These are phyloP conservation scores for Claviceps fusiformis DNA, from an alignment of 2,329 filamentous ascomycete genomes.

Conservation along the genomic window DNA sequence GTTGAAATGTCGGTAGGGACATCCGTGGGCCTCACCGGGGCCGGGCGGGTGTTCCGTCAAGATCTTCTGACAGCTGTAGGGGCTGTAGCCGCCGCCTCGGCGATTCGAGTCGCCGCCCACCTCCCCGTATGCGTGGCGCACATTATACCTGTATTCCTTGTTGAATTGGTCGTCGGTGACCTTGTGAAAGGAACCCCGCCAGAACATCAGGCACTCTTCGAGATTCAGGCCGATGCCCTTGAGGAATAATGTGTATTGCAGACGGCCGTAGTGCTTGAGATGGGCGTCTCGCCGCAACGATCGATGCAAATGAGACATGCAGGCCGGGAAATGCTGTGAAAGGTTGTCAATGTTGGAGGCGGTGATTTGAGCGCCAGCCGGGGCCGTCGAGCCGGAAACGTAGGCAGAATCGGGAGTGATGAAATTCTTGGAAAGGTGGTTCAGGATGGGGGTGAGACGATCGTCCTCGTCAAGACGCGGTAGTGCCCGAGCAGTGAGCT, in stretches of 20 bases:
- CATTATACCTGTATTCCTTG: constrained; percentile 95
- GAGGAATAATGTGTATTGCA: constrained; percentile 93
- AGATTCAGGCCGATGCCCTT: constrained; percentile 87
- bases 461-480: constrained; percentile 94
- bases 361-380: constrained; percentile 60
- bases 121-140: constrained; percentile 89
- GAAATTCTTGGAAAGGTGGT: constrained; percentile 89
- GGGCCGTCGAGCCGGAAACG: constrained; percentile 44
- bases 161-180: constrained; percentile 91
- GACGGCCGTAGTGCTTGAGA: constrained; percentile 80
- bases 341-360: constrained; percentile 70
- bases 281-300: constrained; percentile 78
- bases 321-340: constrained; percentile 73
- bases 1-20: constrained; percentile 86
- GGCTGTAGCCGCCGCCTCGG: constrained; percentile 74
- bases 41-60: constrained; percentile 79
- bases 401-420: constrained; percentile 80
- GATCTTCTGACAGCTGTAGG: constrained; percentile 91
- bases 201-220: constrained; percentile 88
- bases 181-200: constrained; percentile 73
- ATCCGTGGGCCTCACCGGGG: constrained; percentile 84
- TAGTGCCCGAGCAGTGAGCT: constrained; percentile 81
- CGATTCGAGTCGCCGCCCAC: constrained; percentile 87
- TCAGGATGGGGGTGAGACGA: constrained; percentile 55
- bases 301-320: constrained; percentile 85